These are phyloP conservation scores for Lichenothelia convexa DNA, from an alignment of 495 filamentous ascomycete genomes.

Conservation along the genomic window DNA sequence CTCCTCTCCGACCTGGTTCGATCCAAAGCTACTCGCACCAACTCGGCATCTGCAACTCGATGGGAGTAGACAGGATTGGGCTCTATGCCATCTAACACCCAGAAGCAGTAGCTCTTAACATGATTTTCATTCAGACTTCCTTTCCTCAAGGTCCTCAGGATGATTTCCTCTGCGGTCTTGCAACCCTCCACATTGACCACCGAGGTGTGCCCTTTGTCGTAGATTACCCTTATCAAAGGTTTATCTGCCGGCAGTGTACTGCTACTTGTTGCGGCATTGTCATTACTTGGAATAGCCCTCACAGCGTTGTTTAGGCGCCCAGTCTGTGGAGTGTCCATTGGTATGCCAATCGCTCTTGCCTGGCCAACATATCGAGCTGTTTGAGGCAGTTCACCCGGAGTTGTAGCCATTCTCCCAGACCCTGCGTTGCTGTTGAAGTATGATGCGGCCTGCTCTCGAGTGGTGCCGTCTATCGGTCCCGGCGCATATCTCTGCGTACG, in stretches of 20 bases:
- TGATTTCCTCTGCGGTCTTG: constrained; percentile 77
- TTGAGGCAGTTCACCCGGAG: constrained; percentile 1
- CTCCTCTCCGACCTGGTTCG: constrained; percentile 60
- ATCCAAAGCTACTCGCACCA: constrained; percentile 69
- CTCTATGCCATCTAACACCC: constrained; percentile 55
- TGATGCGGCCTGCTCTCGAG: constrained; percentile 30
- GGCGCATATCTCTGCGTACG: constrained; percentile 30
- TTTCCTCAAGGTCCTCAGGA: constrained; percentile 68
- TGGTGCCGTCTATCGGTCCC: constrained; percentile 32
- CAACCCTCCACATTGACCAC: constrained; percentile 79
- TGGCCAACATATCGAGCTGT: constrained; percentile 1
- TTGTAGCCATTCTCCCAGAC: neutral
- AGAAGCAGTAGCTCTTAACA: constrained; percentile 28
- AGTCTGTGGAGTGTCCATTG: constrained; percentile 22
- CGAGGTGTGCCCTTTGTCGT: constrained; percentile 61
- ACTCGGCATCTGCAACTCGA: constrained; percentile 62
- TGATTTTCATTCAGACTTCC: constrained; percentile 34
- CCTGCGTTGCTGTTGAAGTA: constrained; percentile 30
- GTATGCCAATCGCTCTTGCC: constrained; percentile 6
- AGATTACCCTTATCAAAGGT: constrained; percentile 79
- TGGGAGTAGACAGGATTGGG: constrained; percentile 60
- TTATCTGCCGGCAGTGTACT: constrained; percentile 60
- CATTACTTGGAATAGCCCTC: constrained; percentile 52
- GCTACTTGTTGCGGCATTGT: constrained; percentile 41
- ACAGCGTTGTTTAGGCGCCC: constrained; percentile 28